phyloP scores from a whole-genome alignment of 2,329 filamentous ascomycete genomes.

The Dactylella cylindrospora region DNA sequence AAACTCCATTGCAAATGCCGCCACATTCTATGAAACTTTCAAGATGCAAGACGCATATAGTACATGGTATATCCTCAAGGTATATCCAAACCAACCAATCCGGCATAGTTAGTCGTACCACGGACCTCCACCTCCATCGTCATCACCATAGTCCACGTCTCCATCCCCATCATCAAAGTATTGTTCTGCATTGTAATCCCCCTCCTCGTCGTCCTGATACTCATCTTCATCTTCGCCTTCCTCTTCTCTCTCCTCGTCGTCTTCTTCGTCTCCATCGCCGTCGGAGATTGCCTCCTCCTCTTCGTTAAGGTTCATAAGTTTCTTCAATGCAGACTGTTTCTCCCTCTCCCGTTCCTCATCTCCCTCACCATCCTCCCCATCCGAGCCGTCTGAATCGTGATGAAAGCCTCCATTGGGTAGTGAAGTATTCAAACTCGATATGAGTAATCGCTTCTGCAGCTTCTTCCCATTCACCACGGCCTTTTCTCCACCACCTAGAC shows the following conservation, averaged over 20 bases:
- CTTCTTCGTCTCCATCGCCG: conserved; percentile 49
- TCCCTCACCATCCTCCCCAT: conserved; percentile 50
- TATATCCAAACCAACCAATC: background rate
- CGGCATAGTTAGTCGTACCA: conserved; percentile 44
- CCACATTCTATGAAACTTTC: no score
- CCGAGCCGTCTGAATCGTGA: conserved; percentile 49
- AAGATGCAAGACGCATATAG: background rate
- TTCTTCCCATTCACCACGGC: conserved; percentile 45
- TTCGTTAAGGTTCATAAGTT: conserved; percentile 39
- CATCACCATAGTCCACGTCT: conserved; percentile 47
- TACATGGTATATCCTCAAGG: background rate
- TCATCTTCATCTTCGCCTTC: conserved; percentile 48
- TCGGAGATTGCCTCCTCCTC: conserved; percentile 36
- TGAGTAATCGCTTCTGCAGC: conserved; percentile 46
- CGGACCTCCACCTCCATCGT: conserved; percentile 46
- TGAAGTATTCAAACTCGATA: conserved; percentile 46
- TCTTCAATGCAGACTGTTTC: conserved; percentile 44
- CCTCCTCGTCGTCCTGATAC: conserved; percentile 49
- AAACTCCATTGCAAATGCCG: no score
- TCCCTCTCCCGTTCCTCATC: conserved; percentile 47
- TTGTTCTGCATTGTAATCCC: conserved; percentile 49
- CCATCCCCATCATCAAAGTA: conserved; percentile 49
- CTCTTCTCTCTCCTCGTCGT: conserved; percentile 46
- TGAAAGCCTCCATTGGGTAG: conserved; percentile 33
- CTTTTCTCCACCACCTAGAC: conserved; percentile 34